Evolutionary conservation across 1,284 basidiomycete genomes (phyloP).

Genomic region (Pseudozyma tsukubaensis): DNA sequence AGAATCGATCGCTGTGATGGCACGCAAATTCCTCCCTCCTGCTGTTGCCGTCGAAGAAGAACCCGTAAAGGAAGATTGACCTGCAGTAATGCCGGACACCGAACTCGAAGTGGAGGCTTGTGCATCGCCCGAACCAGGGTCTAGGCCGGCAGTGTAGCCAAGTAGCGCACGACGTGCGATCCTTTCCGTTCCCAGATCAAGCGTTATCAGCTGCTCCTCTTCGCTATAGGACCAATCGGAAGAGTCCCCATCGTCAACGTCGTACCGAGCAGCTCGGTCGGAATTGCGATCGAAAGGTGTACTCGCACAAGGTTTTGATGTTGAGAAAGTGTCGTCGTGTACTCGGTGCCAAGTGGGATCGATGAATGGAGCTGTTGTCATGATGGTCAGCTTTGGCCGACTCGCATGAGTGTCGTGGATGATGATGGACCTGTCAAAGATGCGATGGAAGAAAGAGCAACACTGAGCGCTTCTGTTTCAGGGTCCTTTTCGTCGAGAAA

Average conservation of each 20-base stretch:
- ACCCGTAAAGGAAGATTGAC: too few relatives aligned
- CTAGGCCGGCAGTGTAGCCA: constrained; percentile 19
- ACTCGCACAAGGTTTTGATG: not conserved
- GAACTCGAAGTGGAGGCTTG: too few relatives aligned
- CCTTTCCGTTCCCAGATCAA: constrained; percentile 35
- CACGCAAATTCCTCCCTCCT: too few relatives aligned
- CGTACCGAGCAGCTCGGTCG: not conserved
- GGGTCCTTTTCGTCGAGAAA: not conserved
- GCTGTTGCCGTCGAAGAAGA: too few relatives aligned
- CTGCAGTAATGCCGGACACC: too few relatives aligned
- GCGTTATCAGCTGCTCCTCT: constrained; percentile 29
- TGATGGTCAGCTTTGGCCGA: not conserved
- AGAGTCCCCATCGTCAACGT: constrained; percentile 6
- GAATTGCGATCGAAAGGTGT: constrained; percentile 26
- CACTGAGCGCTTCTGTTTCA: not conserved
- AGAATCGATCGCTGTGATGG: not conserved
- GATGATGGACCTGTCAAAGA: not conserved
- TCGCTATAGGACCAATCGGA: constrained; percentile 45
- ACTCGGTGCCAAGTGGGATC: constrained; percentile 31
- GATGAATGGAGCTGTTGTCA: constrained; percentile 21
- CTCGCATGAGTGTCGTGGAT: not conserved
- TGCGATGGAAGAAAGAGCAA: too few relatives aligned
- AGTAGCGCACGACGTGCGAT: constrained; percentile 31
- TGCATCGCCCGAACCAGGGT: constrained; percentile 3
- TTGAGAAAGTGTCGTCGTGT: constrained; percentile 27